Evolutionary conservation across 805 yeast genomes (phyloP), one percentile per base, ranked within the genome.

Genomic region (Ascoidea rubescens): DNA sequence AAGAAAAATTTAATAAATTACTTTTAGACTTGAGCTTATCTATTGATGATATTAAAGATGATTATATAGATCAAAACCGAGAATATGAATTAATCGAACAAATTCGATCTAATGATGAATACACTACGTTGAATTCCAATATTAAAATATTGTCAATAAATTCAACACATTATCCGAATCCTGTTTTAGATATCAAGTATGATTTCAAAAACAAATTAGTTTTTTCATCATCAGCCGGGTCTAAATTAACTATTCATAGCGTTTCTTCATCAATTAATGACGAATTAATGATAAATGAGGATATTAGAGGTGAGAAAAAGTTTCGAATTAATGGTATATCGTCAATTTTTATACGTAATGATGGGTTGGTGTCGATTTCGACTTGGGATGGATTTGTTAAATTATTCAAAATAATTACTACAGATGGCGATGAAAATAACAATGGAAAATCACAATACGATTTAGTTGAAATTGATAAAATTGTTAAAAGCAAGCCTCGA

Each of bases 381-480:
- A 75, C 71, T 56, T 84, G 87, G 82, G 77, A 66, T 72, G 87
- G 69, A 3, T 65, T 56, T 32, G 58, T 69, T 2, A 64, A 74
- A 47, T 62, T 71, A 47, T 73, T 65, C 57, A 50, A 57, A 10
- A 56, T 55, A 2, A 45, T 52, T 10, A 45, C 56, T 12, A 46
- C 14, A 5, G 4, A 51, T 7, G 31, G 44, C 7, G 45, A 52
- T 14, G 50, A 67, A 68, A 49, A 53, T 60, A 44, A 61, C 53
- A 33, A 60, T 57, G 43, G 49, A 4, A 37, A 30, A 5, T 14
- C 37, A n/a, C 17, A 31, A 28, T 16, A 8, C 17, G 32, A 16
- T 6, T 30, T 54, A 12, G 8, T 21, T 14, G 48, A 53, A 6
- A 45, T 51, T 53, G 16, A 51, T 58, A 53, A 59, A 55, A 47